These are phyloP conservation scores for Malus hybrid DNA, from an alignment of 331 rosid species.

Conservation along the genomic window DNA sequence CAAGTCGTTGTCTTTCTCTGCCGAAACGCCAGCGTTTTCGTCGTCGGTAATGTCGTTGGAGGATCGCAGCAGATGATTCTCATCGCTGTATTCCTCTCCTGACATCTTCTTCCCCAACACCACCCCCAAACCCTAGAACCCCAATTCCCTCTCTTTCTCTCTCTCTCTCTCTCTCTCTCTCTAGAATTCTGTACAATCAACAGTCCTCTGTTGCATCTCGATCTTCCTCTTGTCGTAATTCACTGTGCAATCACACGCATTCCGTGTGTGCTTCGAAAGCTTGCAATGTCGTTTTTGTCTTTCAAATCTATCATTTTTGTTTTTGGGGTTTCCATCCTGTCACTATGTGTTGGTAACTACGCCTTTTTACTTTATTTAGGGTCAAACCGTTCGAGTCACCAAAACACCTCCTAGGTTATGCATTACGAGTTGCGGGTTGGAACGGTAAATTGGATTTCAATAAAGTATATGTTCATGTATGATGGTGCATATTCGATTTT, in stretches of 20 bases:
- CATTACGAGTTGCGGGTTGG: too few relatives aligned
- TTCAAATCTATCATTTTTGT: neutral
- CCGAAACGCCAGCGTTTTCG: neutral
- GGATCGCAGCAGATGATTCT: slow-evolving; percentile 44
- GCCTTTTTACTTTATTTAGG: neutral
- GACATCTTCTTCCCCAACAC: slow-evolving; percentile 6
- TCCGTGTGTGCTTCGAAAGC: neutral
- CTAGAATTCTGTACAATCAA: neutral
- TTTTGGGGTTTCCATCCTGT: neutral
- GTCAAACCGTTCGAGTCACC: neutral
- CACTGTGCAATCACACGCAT: neutral
- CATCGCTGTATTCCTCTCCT: slow-evolving; percentile 38
- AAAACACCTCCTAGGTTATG: neutral
- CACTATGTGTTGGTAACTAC: neutral
- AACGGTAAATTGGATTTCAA: too few relatives aligned
- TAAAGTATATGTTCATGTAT: too few relatives aligned
- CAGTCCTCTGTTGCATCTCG: neutral
- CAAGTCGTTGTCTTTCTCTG: slow-evolving; percentile 24
- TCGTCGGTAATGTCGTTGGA: neutral
- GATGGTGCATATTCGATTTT: too few relatives aligned
- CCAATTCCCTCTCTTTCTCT: neutral
- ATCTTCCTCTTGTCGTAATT: neutral
- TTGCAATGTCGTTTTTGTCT: neutral
- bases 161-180: neutral
- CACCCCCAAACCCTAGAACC: neutral